Conservation (phyloP, 192 early-diverging fungal genomes). For the Coemansia sp. region DNA sequence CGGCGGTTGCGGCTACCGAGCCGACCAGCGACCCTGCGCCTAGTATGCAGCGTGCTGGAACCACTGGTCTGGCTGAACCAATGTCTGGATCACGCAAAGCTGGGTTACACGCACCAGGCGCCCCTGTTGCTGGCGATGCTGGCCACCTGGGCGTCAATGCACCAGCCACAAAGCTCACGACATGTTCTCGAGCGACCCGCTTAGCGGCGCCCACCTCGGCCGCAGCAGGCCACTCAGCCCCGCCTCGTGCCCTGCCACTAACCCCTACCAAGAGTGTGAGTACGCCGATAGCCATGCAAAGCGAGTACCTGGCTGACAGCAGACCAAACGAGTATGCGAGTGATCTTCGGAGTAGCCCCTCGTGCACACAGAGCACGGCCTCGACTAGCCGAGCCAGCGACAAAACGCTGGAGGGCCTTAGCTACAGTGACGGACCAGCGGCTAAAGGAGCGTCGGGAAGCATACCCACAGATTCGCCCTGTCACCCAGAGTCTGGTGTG, state of each 20-base stretch:
- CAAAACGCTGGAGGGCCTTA: neutral
- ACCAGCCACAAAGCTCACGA: neutral
- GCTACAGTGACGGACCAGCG: neutral
- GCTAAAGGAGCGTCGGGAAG: neutral
- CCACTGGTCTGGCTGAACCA: neutral
- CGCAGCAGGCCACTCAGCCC: neutral
- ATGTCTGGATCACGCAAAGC: neutral
- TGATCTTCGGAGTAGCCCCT: neutral
- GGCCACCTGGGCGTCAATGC: neutral
- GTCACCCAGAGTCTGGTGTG: neutral
- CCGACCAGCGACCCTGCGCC: neutral
- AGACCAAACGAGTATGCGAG: neutral
- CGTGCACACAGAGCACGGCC: slow-evolving; percentile 12
- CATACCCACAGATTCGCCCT: neutral
- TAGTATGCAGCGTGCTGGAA: neutral
- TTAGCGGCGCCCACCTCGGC: neutral
- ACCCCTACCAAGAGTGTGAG: neutral
- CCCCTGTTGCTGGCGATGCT: neutral
- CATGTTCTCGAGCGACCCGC: neutral
- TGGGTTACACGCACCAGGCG: neutral
- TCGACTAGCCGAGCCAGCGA: slow-evolving; percentile 22
- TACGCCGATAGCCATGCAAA: neutral
- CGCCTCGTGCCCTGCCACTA: neutral
- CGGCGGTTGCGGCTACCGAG: neutral
- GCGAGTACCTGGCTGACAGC: neutral